Percentiles rank a stretch among this genome's conserved stretches.
Evolutionary conservation across 495 filamentous ascomycete genomes (phyloP).

Genomic region (Lophiotrema nucula): DNA sequence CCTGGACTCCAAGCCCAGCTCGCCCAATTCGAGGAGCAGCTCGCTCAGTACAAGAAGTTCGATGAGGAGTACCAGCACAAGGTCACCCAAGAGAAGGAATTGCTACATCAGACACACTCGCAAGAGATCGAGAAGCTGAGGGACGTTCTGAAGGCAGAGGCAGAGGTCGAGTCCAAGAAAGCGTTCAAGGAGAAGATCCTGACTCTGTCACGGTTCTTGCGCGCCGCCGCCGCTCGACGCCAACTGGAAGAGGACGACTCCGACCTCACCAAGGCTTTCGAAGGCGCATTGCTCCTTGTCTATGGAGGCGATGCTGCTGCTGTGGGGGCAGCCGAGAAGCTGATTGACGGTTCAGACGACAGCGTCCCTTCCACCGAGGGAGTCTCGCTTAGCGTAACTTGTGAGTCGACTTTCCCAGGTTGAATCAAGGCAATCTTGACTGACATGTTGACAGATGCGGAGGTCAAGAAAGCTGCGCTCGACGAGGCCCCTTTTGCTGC

Average conservation of each 20-base stretch:
- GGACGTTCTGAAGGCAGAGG: slow-evolving; percentile 49
- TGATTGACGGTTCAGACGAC: slow-evolving; percentile 79
- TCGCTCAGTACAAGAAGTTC: slow-evolving; percentile 78
- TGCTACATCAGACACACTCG: slow-evolving; percentile 65
- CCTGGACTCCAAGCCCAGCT: slow-evolving; percentile 75
- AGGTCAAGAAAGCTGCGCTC: slow-evolving; percentile 63
- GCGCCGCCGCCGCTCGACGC: slow-evolving; percentile 58
- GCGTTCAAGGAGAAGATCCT: slow-evolving; percentile 51
- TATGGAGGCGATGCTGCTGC: slow-evolving; percentile 84
- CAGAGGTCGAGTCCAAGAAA: slow-evolving; percentile 57
- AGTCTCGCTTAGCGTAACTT: slow-evolving; percentile 66
- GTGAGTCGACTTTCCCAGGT: slow-evolving; percentile 51
- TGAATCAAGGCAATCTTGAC: slow-evolving; percentile 26
- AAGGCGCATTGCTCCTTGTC: slow-evolving; percentile 82
- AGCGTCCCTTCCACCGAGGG: slow-evolving; percentile 63
- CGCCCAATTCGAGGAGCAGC: slow-evolving; percentile 76
- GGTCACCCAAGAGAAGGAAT: slow-evolving; percentile 65
- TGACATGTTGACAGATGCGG: slow-evolving; percentile 50
- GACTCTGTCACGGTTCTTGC: slow-evolving; percentile 45
- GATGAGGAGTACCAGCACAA: slow-evolving; percentile 73
- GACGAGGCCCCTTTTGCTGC: slow-evolving; percentile 50
- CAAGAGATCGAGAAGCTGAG: slow-evolving; percentile 70
- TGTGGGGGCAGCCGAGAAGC: slow-evolving; percentile 76
- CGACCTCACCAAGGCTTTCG: slow-evolving; percentile 81
- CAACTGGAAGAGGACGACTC: slow-evolving; percentile 59